Evolutionary conservation across 495 filamentous ascomycete genomes (phyloP), one percentile per base, ranked within the genome.

Genomic region (Aspergillus egyptiacus): DNA sequence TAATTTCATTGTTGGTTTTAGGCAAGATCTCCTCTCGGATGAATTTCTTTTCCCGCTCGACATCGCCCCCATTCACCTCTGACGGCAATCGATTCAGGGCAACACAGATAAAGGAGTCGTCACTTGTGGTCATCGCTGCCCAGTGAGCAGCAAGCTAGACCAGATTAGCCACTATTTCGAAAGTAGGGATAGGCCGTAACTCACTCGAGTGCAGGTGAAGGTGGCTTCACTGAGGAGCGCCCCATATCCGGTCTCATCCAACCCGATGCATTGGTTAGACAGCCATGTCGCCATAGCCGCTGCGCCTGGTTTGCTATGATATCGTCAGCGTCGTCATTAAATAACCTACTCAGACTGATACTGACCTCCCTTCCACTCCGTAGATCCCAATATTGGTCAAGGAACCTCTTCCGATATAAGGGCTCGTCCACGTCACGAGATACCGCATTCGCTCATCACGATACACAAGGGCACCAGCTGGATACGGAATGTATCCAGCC

Each of bases 351-450:
- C 23, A 13, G 6, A 9, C 3, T 6, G 13, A 42, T 40, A 5
- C 25, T n/a, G n/a, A 51, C 48, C 50, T 54, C 11, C 72, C 72
- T 56, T 77, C 71, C 13, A 75, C 61, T 2, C 72, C 72, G 52
- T 63, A 77, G 5, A 71, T 55, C 0, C 73, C 70, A 50, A 76
- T 72, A 31, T 61, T 71, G 10, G 54, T 51, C 1, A 59, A 47
- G 6, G 54, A 59, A n/a, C 55, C 53, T 6, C 60, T 54, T 9
- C 64, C 57, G 11, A 76, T 54, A 22, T 61, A 59, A 1, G 74
- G 72, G n/a, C 55, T 62, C 2, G 72, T 65, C 74, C 73, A 77
- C 1, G 74, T 77, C 0, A 77, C 62, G 2, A 72, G 57, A 47
- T 65, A 69, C 35, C 65, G 57, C 63, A 74, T 73, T 15, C 69